Conservation (phyloP, 768 basidiomycete species). For the Rhodotorula taiwanensis region DNA sequence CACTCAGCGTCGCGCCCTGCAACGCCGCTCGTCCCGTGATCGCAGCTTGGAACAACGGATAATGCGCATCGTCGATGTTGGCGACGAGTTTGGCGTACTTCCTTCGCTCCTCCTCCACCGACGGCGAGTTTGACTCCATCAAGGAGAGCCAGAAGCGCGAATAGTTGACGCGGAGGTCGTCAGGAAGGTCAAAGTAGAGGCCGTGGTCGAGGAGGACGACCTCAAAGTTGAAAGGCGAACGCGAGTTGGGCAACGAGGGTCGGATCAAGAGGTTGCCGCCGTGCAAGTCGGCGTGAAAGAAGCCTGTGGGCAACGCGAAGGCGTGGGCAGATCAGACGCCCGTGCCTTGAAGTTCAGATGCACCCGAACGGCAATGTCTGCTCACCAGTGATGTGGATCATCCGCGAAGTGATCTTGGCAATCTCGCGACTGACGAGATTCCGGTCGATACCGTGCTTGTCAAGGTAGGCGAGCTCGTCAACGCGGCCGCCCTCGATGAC, state of each 20-base stretch:
- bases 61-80: conserved; percentile 63
- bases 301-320: too few relatives aligned
- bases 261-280: conserved; percentile 85
- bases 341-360: too few relatives aligned
- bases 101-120: conserved; percentile 60
- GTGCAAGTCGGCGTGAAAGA: conserved; percentile 60
- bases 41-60: conserved; percentile 89
- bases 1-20: conserved; percentile 50
- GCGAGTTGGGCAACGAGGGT: conserved; percentile 56
- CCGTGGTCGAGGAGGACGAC: conserved; percentile 92
- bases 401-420: conserved; percentile 79
- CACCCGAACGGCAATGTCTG: too few relatives aligned
- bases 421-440: conserved; percentile 90
- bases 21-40: conserved; percentile 75
- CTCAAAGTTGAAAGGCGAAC: conserved; percentile 89
- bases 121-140: conserved; percentile 63
- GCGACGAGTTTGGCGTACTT: conserved; percentile 87
- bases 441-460: conserved; percentile 73
- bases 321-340: too few relatives aligned
- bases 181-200: conserved; percentile 82
- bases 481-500: conserved; percentile 66
- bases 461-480: conserved; percentile 78
- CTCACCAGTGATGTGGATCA: conserved; percentile 84
- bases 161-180: conserved; percentile 66
- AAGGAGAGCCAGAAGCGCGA: conserved; percentile 70